Conservation (phyloP, 75 land plant genomes). For the Pinus taeda region DNA sequence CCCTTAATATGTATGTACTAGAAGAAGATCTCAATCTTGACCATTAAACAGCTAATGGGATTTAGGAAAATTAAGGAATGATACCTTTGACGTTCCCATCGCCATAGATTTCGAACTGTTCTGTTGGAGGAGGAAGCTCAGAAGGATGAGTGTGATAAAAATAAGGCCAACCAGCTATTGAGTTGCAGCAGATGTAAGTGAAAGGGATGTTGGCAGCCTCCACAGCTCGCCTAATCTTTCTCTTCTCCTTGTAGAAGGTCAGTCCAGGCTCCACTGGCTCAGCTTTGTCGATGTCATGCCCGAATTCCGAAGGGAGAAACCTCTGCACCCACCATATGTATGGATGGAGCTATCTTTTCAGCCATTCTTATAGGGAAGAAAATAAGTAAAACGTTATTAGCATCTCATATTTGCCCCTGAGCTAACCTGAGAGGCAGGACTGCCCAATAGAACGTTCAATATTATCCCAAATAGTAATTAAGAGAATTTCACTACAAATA, state of each 20-base stretch:
- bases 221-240: conserved; percentile 17
- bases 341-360: no score
- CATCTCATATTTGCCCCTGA: no score
- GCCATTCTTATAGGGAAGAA: no score
- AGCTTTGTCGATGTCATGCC: conserved; percentile 15
- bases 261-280: conserved; percentile 11
- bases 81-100: conserved; percentile 29
- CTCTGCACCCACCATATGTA: conserved; percentile 13
- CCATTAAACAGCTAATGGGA: no score
- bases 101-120: conserved; percentile 27
- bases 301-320: conserved; percentile 28
- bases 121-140: conserved; percentile 11
- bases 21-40: no score
- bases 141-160: conserved; percentile 17
- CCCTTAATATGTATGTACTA: no score
- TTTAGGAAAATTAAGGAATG: neutral
- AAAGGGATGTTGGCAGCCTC: conserved; percentile 26
- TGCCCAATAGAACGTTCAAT: no score
- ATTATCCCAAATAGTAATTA: no score
- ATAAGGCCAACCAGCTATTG: conserved; percentile 24
- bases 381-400: no score
- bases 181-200: conserved; percentile 16
- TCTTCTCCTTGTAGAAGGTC: conserved; percentile 10
- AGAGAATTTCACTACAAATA: no score
- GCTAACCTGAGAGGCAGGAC: no score